A percentile compares a stretch with the other conserved stretches of the same genome.
Evolutionary conservation across 2,329 filamentous ascomycete species (phyloP).

Genomic region (Acrocalymma vagum): DNA sequence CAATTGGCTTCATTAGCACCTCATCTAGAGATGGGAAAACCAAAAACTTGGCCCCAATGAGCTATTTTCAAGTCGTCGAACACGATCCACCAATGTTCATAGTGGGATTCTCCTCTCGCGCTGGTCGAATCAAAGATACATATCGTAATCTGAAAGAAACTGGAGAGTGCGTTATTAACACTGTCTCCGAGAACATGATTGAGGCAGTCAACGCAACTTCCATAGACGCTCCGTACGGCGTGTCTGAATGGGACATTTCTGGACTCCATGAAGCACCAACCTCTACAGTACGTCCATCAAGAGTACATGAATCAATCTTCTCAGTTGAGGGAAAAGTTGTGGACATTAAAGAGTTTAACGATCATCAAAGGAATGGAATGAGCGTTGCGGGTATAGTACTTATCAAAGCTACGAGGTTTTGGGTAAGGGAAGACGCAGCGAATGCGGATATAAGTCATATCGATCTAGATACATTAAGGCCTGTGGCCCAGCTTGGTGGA

Average conservation of each 20-base stretch:
- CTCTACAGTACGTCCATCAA: constrained; percentile 68
- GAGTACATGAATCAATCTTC: constrained; percentile 81
- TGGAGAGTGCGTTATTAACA: constrained; percentile 67
- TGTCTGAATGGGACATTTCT: constrained; percentile 77
- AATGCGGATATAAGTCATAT: constrained; percentile 76
- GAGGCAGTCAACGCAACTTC: constrained; percentile 82
- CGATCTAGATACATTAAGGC: constrained; percentile 73
- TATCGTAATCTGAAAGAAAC: constrained; percentile 28
- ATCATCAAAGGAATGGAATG: constrained; percentile 75
- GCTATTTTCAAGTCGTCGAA: constrained; percentile 36
- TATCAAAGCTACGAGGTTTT: constrained; percentile 84
- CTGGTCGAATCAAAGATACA: constrained; percentile 22
- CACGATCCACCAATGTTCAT: constrained; percentile 30
- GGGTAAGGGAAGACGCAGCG: constrained; percentile 83
- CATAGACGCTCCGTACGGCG: constrained; percentile 77
- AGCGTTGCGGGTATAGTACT: constrained; percentile 67
- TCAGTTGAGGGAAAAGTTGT: constrained; percentile 79
- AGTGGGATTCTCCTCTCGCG: constrained; percentile 23
- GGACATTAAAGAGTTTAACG: constrained; percentile 71
- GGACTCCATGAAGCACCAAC: constrained; percentile 75
- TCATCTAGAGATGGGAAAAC: constrained; percentile 15
- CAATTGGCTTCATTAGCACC: constrained; percentile 26
- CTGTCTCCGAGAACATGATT: constrained; percentile 80
- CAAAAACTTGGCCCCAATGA: constrained; percentile 35
- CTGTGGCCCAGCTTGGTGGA: constrained; percentile 79